Percentiles rank a stretch among this genome's conserved stretches.
Evolutionary conservation across 2,329 filamentous ascomycete species (phyloP).

Genomic region (Cercospora brassicicola): DNA sequence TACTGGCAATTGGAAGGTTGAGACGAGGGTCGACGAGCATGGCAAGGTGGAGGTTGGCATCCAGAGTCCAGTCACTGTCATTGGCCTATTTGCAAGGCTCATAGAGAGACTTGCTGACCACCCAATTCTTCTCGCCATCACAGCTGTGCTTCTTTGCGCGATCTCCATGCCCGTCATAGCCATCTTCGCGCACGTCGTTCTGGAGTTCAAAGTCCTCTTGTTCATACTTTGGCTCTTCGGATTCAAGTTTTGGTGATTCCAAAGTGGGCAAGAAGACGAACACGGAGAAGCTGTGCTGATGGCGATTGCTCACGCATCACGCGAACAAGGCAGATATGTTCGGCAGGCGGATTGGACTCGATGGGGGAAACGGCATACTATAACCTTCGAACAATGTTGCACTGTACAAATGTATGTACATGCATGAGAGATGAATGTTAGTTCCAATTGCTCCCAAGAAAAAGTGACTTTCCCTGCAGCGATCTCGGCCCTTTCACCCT

Average conservation of each 20-base stretch:
- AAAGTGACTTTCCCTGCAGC: not conserved
- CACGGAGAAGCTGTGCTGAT: not conserved
- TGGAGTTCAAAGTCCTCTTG: not conserved
- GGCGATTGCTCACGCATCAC: not conserved
- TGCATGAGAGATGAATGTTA: not conserved
- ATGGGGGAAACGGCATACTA: not conserved
- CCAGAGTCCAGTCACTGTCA: not conserved
- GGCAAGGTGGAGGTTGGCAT: not conserved
- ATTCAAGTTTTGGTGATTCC: not conserved
- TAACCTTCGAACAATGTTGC: not conserved
- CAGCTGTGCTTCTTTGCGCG: not conserved
- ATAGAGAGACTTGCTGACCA: not conserved
- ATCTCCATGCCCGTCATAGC: not conserved
- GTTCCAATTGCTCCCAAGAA: not conserved
- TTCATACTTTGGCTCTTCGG: not conserved
- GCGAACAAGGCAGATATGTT: not conserved
- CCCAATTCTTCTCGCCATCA: not conserved
- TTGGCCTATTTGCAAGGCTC: not conserved
- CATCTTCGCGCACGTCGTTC: not conserved
- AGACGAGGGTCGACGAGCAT: not conserved
- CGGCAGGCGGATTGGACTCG: not conserved
- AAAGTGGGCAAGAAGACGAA: not conserved
- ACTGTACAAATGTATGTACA: not conserved
- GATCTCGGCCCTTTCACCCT: constrained; percentile 1
- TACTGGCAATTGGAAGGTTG: not conserved